These are phyloP conservation scores for Pleurotus citrinopileatus DNA, from an alignment of 768 basidiomycete species.

Conservation along the genomic window DNA sequence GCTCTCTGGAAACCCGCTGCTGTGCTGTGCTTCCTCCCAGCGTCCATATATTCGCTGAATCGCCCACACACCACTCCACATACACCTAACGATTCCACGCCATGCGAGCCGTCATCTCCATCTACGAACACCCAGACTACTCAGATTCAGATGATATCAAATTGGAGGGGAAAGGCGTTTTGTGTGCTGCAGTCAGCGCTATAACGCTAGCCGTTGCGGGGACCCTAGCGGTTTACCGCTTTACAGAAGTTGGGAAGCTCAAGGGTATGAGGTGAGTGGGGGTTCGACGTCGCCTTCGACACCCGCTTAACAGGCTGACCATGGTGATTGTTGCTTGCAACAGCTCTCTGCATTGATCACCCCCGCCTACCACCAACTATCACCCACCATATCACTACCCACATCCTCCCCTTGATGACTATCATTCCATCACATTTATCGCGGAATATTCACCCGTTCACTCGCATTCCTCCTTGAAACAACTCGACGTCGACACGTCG, in stretches of 20 bases:
- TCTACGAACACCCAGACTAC: conserved; percentile 10
- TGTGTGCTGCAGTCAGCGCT: conserved; percentile 7
- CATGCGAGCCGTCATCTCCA: conserved; percentile 6
- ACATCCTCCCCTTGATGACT: background rate
- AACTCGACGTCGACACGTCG: background rate
- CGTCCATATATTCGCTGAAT: too few relatives aligned
- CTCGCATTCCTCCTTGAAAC: background rate
- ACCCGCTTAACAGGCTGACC: background rate
- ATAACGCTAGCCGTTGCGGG: conserved; percentile 6
- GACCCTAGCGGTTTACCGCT: conserved; percentile 7
- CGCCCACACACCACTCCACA: too few relatives aligned
- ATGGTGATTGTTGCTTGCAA: background rate
- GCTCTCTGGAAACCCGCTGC: background rate
- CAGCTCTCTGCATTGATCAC: conserved; percentile 1
- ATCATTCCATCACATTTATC: too few relatives aligned
- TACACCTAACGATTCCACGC: background rate
- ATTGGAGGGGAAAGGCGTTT: conserved; percentile 1
- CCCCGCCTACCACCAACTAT: background rate
- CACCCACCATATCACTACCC: background rate
- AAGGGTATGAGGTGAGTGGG: conserved; percentile 1
- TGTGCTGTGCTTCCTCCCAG: too few relatives aligned
- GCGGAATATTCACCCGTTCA: too few relatives aligned
- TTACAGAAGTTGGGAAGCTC: conserved; percentile 1
- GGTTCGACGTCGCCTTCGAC: background rate
- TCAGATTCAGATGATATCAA: conserved; percentile 5